Conservation (phyloP, 2,329 filamentous ascomycete genomes). For the Didymella keratinophila region DNA sequence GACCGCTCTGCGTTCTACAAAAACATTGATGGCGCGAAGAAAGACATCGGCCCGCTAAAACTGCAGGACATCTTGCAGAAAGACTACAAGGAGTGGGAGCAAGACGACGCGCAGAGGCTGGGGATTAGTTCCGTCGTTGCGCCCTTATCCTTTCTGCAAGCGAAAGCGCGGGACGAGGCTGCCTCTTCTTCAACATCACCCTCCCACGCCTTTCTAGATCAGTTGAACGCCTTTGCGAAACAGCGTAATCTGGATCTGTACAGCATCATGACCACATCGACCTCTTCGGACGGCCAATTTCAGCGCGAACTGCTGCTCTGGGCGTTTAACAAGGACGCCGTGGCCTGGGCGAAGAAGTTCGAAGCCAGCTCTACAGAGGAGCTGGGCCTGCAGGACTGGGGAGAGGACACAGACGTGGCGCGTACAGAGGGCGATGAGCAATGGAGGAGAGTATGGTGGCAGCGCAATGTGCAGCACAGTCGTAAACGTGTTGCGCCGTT, state of each 20-base stretch:
- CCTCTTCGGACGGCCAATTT: conserved; percentile 62
- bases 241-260: conserved; percentile 69
- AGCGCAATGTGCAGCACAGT: conserved; percentile 66
- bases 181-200: conserved; percentile 21
- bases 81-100: conserved; percentile 83
- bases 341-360: conserved; percentile 64
- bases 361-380: conserved; percentile 54
- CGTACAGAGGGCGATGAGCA: conserved; percentile 45
- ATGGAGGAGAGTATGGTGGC: conserved; percentile 71
- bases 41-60: conserved; percentile 67
- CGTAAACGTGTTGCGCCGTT: conserved; percentile 70
- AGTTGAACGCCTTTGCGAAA: conserved; percentile 62
- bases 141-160: conserved; percentile 66
- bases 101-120: conserved; percentile 57
- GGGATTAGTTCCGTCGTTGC: conserved; percentile 74
- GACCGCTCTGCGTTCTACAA: conserved; percentile 65
- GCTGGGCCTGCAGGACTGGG: conserved; percentile 65
- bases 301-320: conserved; percentile 73
- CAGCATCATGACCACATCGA: conserved; percentile 73
- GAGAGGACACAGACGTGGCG: conserved; percentile 57
- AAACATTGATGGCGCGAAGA: conserved; percentile 69
- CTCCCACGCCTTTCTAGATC: conserved; percentile 56
- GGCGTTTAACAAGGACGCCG: conserved; percentile 62
- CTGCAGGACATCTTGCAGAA: conserved; percentile 76
- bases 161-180: conserved; percentile 58